A percentile compares a stretch with the other conserved stretches of the same genome.
These are phyloP conservation scores for Kluyveromyces sp. DNA, from an alignment of 1,139 yeast species.

Conservation along the genomic window DNA sequence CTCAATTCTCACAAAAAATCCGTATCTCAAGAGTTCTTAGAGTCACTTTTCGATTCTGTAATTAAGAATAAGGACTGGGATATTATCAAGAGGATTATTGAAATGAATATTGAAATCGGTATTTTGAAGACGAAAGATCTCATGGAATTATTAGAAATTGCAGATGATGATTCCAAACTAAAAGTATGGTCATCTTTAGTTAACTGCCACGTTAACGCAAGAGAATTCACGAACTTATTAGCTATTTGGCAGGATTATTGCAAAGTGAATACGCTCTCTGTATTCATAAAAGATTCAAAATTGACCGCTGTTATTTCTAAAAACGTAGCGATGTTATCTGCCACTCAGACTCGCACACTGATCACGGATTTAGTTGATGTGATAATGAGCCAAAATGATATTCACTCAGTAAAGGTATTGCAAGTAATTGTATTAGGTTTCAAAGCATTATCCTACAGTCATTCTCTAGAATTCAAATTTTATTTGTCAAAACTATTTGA, in stretches of 20 bases:
- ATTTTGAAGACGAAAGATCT: slow-evolving; percentile 32
- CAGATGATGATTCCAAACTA: slow-evolving; percentile 15
- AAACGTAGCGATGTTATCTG: slow-evolving; percentile 39
- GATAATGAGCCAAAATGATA: slow-evolving; percentile 7
- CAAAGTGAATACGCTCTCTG: slow-evolving; percentile 13
- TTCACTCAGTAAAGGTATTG: slow-evolving; percentile 8
- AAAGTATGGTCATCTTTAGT: slow-evolving; percentile 37
- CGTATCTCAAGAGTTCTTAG: slow-evolving; percentile 41
- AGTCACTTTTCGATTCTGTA: slow-evolving; percentile 25
- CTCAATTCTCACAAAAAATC: slow-evolving; percentile 40
- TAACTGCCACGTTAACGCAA: slow-evolving; percentile 45
- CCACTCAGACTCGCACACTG: slow-evolving; percentile 34
- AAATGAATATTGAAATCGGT: slow-evolving; percentile 46
- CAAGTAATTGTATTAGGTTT: slow-evolving; percentile 17
- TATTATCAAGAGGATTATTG: slow-evolving; percentile 38
- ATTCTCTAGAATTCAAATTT: slow-evolving; percentile 21
- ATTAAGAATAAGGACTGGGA: slow-evolving; percentile 34
- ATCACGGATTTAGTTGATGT: slow-evolving; percentile 12
- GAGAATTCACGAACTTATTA: slow-evolving; percentile 50
- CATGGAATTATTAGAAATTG: slow-evolving; percentile 20
- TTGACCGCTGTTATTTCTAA: slow-evolving; percentile 36
- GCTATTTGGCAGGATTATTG: slow-evolving; percentile 40
- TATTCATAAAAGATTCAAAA: slow-evolving; percentile 24
- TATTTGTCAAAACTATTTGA: slow-evolving; percentile 22
- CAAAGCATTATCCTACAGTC: slow-evolving; percentile 14